A percentile compares a stretch with the other conserved stretches of the same genome.
Evolutionary conservation across 2,329 filamentous ascomycete species (phyloP).

Genomic region (Xylariaceae sp.): DNA sequence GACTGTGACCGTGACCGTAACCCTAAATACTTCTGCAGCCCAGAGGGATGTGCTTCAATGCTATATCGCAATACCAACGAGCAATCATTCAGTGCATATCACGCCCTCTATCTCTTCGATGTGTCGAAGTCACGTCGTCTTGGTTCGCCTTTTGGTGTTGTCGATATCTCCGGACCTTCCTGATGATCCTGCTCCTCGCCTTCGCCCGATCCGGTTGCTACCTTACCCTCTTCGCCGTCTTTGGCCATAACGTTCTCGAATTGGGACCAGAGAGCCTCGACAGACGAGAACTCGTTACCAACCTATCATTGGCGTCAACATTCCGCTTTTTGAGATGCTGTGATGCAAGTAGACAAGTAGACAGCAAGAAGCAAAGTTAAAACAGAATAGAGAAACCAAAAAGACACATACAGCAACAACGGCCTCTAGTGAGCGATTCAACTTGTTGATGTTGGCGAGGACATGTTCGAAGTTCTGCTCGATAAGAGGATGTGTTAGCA

Average conservation of each 20-base stretch:
- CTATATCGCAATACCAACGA: constrained; percentile 1
- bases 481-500: not conserved
- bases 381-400: not conserved
- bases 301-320: constrained; percentile 58
- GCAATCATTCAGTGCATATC: not conserved
- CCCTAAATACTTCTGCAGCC: not conserved
- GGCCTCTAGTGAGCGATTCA: constrained; percentile 90
- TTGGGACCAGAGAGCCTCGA: constrained; percentile 95
- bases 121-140: not conserved
- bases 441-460: constrained; percentile 91
- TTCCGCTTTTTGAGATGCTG: no score
- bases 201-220: constrained; percentile 23
- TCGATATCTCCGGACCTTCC: constrained; percentile 23
- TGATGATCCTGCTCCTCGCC: constrained; percentile 40
- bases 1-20: constrained; percentile 1
- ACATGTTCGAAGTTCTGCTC: constrained; percentile 82
- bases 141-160: constrained; percentile 22
- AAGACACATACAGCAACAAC: constrained; percentile 76
- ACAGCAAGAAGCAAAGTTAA: not conserved
- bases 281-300: constrained; percentile 95
- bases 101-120: not conserved
- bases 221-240: constrained; percentile 50
- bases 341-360: not conserved
- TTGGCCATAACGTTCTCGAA: constrained; percentile 96
- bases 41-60: constrained; percentile 8